phyloP scores from a whole-genome alignment of 352 stramenopile genomes.

The Hyaloperonospora arabidopsidis region DNA sequence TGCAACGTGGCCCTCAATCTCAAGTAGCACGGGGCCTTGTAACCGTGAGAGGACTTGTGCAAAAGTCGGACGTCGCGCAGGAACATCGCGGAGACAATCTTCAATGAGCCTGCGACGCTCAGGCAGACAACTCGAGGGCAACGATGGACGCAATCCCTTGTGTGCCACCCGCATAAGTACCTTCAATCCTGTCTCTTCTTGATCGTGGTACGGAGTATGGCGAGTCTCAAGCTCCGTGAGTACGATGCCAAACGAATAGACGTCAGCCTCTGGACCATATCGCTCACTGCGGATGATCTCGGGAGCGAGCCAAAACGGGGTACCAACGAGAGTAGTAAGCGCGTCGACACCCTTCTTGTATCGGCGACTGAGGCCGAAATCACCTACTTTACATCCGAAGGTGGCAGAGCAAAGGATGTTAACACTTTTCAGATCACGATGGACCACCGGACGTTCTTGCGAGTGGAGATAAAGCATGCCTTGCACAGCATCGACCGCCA shows the following conservation, averaged over 20 bases:
- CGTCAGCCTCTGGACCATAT: conserved; percentile 69
- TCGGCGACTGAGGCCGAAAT: conserved; percentile 78
- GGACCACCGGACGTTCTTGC: conserved; percentile 73
- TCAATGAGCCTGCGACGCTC: conserved; percentile 58
- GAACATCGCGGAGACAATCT: conserved; percentile 61
- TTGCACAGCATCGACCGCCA: conserved; percentile 78
- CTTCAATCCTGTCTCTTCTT: conserved; percentile 60
- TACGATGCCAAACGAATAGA: conserved; percentile 88
- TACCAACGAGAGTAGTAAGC: conserved; percentile 78
- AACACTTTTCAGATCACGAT: conserved; percentile 84
- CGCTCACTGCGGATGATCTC: conserved; percentile 85
- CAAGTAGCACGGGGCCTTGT: conserved; percentile 66
- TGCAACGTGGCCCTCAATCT: conserved; percentile 59
- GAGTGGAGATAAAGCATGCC: conserved; percentile 86
- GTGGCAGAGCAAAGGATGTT: conserved; percentile 85
- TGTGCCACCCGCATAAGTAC: conserved; percentile 77
- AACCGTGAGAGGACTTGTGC: conserved; percentile 61
- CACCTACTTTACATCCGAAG: conserved; percentile 82
- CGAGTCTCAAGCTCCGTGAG: conserved; percentile 81
- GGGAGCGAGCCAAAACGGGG: conserved; percentile 80
- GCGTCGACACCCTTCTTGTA: conserved; percentile 81
- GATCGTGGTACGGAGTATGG: conserved; percentile 76
- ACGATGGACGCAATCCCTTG: conserved; percentile 60
- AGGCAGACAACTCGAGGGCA: conserved; percentile 51
- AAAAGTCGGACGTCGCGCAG: conserved; percentile 57